These are phyloP conservation scores for Podospora pseudoanserina DNA, from an alignment of 495 filamentous ascomycete genomes.

Conservation along the genomic window DNA sequence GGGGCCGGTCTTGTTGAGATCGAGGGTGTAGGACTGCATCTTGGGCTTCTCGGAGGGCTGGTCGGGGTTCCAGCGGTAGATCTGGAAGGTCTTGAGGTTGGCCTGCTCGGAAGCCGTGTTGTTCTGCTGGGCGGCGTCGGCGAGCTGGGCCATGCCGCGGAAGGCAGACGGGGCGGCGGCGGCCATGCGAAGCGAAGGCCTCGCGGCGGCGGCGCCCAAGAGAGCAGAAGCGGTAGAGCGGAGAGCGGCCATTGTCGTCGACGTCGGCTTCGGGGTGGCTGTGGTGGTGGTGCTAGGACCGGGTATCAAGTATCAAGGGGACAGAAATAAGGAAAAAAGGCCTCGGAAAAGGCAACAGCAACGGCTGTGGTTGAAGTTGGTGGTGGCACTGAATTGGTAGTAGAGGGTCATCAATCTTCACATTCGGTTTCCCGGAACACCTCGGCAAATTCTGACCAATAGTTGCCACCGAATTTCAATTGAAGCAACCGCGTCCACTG, in stretches of 20 bases:
- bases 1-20: slow-evolving; percentile 96
- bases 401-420: slow-evolving; percentile 23
- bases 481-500: slow-evolving; percentile 10
- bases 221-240: slow-evolving; percentile 63
- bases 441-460: slow-evolving; percentile 31
- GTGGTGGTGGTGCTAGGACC: slow-evolving; percentile 3
- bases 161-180: slow-evolving; percentile 32
- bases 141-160: slow-evolving; percentile 45
- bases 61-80: slow-evolving; percentile 99
- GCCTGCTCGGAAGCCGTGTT: slow-evolving; percentile 45
- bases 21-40: slow-evolving; percentile 92
- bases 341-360: slow-evolving; percentile 19
- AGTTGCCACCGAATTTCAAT: slow-evolving; percentile 21
- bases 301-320: slow-evolving; percentile 9
- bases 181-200: slow-evolving; percentile 47
- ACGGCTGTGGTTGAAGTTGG: slow-evolving; percentile 16
- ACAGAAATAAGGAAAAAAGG: slow-evolving; percentile 19
- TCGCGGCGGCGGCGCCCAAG: slow-evolving; percentile 48
- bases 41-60: slow-evolving; percentile 81
- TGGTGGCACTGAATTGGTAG: slow-evolving; percentile 25
- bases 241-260: slow-evolving; percentile 68
- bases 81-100: slow-evolving; percentile 83
- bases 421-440: slow-evolving; percentile 27
- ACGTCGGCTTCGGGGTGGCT: slow-evolving; percentile 2
- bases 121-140: slow-evolving; percentile 41